Conservation (phyloP, 176 grass and related monocot genomes). For the Oropetium thomaeum region DNA sequence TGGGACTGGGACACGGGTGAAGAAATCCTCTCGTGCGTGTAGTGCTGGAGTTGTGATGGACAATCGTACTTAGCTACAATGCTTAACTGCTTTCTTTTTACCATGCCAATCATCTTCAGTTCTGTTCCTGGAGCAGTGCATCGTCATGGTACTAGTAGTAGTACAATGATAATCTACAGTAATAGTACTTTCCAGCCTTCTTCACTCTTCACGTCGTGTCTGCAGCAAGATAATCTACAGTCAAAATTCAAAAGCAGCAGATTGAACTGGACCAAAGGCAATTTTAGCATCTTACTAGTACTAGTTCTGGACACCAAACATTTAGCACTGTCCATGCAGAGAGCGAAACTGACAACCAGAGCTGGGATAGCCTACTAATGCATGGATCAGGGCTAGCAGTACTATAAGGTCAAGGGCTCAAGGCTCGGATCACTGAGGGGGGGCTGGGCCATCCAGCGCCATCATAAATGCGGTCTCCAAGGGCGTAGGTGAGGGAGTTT, state of each 20-base stretch:
- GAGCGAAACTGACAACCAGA: background rate
- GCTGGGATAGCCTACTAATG: background rate
- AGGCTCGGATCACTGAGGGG: background rate
- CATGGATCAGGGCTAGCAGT: background rate
- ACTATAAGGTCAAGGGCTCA: background rate
- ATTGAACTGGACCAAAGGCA: background rate
- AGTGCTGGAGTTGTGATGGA: background rate
- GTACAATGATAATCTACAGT: background rate
- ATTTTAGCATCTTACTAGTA: too few species aligned
- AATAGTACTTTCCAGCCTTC: background rate
- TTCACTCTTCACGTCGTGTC: background rate
- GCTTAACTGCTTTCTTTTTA: slow-evolving; percentile 25
- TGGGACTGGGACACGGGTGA: slow-evolving; percentile 21
- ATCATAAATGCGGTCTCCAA: slow-evolving; percentile 57
- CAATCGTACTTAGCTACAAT: background rate
- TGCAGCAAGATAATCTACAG: background rate
- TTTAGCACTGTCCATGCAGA: background rate
- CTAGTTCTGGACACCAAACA: too few species aligned
- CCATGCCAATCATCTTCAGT: background rate
- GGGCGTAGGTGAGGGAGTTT: slow-evolving; percentile 73
- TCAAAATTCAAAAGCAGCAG: background rate
- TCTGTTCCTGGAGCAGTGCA: background rate
- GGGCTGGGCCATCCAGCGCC: background rate
- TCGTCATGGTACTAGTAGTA: too few species aligned
- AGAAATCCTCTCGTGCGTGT: background rate